Evolutionary conservation across 2,329 filamentous ascomycete species (phyloP).

Genomic region (Scedosporium dehoogii): DNA sequence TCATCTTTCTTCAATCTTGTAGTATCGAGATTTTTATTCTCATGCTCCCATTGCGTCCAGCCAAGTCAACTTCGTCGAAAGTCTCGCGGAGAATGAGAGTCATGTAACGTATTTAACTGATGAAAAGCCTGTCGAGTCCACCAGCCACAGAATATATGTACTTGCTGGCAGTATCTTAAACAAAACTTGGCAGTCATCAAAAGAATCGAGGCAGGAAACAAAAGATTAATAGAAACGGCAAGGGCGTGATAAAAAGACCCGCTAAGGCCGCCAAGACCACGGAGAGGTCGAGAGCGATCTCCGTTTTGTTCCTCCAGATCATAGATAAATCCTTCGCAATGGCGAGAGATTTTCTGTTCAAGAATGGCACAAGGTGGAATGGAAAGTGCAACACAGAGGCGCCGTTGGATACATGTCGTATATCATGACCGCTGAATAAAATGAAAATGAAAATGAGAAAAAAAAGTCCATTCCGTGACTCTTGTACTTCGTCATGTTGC

Average conservation of each 20-base stretch:
- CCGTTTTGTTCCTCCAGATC: not conserved
- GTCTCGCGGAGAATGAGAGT: no score
- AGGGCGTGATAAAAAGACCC: not conserved
- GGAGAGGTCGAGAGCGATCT: not conserved
- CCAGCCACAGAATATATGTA: not conserved
- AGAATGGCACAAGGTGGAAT: not conserved
- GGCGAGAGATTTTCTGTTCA: not conserved
- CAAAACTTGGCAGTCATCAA: not conserved
- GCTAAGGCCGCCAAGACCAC: not conserved
- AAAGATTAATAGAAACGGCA: not conserved
- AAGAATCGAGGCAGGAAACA: not conserved
- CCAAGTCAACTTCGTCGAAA: no score
- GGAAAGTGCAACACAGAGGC: not conserved
- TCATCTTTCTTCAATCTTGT: no score
- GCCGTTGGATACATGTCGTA: not conserved
- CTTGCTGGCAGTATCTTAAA: not conserved
- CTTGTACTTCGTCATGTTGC: not conserved
- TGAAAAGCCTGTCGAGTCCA: not conserved
- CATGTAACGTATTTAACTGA: not conserved
- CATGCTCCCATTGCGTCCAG: no score
- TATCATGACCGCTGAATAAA: not conserved
- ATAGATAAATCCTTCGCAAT: not conserved
- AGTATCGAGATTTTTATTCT: no score
- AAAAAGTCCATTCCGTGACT: not conserved
- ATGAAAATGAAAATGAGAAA: not conserved